A percentile compares a stretch with the other conserved stretches of the same genome.
These are phyloP conservation scores for Alternaria ventricosa DNA, from an alignment of 2,329 filamentous ascomycete genomes.

Conservation along the genomic window DNA sequence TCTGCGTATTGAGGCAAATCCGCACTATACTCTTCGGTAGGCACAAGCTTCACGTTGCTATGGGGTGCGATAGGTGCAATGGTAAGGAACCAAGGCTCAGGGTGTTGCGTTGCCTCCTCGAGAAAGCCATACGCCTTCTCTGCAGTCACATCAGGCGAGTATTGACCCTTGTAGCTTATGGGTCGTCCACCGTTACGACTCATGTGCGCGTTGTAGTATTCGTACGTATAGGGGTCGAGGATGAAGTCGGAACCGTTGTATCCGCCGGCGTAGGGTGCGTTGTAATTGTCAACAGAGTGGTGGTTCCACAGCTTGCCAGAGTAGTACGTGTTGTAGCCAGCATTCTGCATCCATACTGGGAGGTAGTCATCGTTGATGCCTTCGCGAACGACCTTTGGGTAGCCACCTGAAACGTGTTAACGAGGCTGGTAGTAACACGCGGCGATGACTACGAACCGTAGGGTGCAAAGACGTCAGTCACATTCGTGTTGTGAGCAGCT, in stretches of 20 bases:
- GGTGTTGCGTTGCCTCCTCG: slow-evolving; percentile 57
- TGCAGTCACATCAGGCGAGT: slow-evolving; percentile 65
- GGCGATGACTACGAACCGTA: background rate
- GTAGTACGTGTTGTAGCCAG: slow-evolving; percentile 73
- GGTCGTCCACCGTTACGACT: slow-evolving; percentile 65
- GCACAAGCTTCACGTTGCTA: slow-evolving; percentile 36
- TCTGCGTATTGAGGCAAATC: background rate
- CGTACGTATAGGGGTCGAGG: slow-evolving; percentile 66
- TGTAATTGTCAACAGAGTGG: slow-evolving; percentile 66
- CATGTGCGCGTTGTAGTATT: slow-evolving; percentile 69
- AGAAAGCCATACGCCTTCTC: slow-evolving; percentile 66
- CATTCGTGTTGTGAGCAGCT: background rate
- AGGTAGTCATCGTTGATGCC: slow-evolving; percentile 71
- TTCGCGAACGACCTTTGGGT: slow-evolving; percentile 68
- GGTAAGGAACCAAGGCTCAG: slow-evolving; percentile 58
- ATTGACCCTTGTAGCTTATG: slow-evolving; percentile 61
- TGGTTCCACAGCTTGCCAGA: slow-evolving; percentile 72
- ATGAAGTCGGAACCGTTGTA: slow-evolving; percentile 67
- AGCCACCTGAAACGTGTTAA: slow-evolving; percentile 55
- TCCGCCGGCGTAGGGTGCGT: slow-evolving; percentile 62
- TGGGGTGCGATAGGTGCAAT: slow-evolving; percentile 72
- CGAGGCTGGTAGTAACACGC: background rate
- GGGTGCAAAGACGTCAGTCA: background rate
- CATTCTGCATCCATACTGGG: slow-evolving; percentile 70
- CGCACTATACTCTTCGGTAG: background rate